A percentile compares a stretch with the other conserved stretches of the same genome.
These are phyloP conservation scores for Kwoniella dendrophila DNA, from an alignment of 768 basidiomycete genomes.

Conservation along the genomic window DNA sequence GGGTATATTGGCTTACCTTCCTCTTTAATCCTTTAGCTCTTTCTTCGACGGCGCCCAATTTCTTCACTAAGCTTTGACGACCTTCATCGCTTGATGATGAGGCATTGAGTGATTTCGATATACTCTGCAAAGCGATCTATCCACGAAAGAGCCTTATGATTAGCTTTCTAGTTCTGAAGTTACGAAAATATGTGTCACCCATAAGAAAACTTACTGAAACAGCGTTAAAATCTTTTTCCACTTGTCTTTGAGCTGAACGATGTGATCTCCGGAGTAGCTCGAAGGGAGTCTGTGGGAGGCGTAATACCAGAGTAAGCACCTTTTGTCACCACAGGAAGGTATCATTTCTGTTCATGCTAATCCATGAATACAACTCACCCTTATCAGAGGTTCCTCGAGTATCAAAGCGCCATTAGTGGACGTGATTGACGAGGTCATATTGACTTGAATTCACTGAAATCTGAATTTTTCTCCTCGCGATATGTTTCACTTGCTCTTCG, in stretches of 20 bases:
- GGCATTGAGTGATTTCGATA: conserved; percentile 24
- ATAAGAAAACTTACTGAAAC: conserved; percentile 38
- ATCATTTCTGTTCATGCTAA: no score
- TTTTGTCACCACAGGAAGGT: no score
- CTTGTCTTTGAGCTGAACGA: conserved; percentile 53
- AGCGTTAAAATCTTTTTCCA: conserved; percentile 55
- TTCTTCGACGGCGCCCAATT: conserved; percentile 41
- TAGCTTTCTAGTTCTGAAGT: background rate
- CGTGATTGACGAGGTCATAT: conserved; percentile 24
- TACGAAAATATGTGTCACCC: background rate
- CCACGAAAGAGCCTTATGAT: background rate
- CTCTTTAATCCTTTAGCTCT: conserved; percentile 69
- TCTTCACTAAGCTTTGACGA: conserved; percentile 17
- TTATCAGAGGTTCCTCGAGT: conserved; percentile 52
- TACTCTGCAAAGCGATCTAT: conserved; percentile 26
- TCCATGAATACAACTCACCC: conserved; percentile 31
- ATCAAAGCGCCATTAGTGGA: conserved; percentile 32
- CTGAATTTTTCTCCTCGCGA: no score
- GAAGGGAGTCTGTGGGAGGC: conserved; percentile 44
- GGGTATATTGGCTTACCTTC: conserved; percentile 64
- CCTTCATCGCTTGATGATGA: conserved; percentile 23
- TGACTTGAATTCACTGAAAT: background rate
- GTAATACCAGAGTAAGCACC: background rate
- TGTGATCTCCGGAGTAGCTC: conserved; percentile 52
- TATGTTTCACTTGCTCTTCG: no score